Conservation (phyloP, 148 eudicot genomes). For the Heliamphora exappendiculata region DNA sequence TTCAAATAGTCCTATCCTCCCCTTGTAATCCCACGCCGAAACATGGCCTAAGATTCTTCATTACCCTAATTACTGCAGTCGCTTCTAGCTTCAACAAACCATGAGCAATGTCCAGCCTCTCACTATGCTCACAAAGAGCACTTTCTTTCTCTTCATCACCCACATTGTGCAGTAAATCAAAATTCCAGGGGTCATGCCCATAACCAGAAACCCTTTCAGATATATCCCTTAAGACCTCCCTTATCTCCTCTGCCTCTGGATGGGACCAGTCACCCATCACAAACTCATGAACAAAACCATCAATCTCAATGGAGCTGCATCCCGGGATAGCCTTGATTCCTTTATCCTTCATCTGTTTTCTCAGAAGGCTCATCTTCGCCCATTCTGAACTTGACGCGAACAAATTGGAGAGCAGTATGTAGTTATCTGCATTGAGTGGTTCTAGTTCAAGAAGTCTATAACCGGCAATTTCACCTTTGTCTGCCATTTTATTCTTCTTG, state of each 20-base stretch:
- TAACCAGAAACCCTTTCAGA: constrained; percentile 3
- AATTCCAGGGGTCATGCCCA: constrained; percentile 28
- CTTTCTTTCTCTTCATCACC: constrained; percentile 27
- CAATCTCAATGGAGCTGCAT: constrained; percentile 33
- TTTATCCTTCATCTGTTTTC: constrained; percentile 27
- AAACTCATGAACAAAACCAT: constrained; percentile 30
- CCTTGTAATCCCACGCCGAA: too few species aligned
- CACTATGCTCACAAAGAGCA: constrained; percentile 34
- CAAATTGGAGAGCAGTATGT: constrained; percentile 27
- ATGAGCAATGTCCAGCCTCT: constrained; percentile 34
- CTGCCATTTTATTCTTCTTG: constrained; percentile 18
- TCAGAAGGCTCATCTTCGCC: constrained; percentile 29
- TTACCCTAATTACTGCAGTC: constrained; percentile 19
- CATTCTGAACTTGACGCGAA: constrained; percentile 29
- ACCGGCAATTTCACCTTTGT: constrained; percentile 23
- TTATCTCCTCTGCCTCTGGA: constrained; percentile 28
- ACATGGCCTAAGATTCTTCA: constrained; percentile 34
- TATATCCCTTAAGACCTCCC: constrained; percentile 18
- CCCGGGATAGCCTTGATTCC: constrained; percentile 29
- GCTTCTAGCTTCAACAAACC: constrained; percentile 7
- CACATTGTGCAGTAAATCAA: constrained; percentile 21
- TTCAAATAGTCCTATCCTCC: too few species aligned
- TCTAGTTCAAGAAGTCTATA: constrained; percentile 29
- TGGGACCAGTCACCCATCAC: constrained; percentile 39
- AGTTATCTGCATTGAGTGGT: constrained; percentile 33